Percentiles rank a stretch among this genome's conserved stretches.
These are phyloP conservation scores for Sporothrix variecibatus DNA, from an alignment of 2,329 filamentous ascomycete genomes.

Conservation along the genomic window DNA sequence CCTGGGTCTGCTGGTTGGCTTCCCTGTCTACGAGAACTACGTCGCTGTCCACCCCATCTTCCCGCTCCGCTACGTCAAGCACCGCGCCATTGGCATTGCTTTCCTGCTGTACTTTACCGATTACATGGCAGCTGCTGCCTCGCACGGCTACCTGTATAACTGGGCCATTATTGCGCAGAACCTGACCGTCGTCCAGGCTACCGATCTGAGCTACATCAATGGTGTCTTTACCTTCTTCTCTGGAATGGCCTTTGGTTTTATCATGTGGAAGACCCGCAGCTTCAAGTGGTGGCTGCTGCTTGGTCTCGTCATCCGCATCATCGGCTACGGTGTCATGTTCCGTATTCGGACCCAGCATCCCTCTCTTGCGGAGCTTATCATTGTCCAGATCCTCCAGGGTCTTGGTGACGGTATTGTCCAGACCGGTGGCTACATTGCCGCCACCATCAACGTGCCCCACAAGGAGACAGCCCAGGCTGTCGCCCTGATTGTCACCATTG, in stretches of 20 bases:
- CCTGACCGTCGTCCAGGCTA: slow-evolving; percentile 22
- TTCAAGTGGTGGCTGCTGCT: slow-evolving; percentile 28
- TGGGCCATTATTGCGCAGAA: slow-evolving; percentile 25
- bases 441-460: slow-evolving; percentile 27
- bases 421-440: slow-evolving; percentile 26
- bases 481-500: slow-evolving; percentile 24
- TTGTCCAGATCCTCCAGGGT: slow-evolving; percentile 26
- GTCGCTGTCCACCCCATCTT: slow-evolving; percentile 49
- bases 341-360: slow-evolving; percentile 20
- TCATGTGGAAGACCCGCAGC: slow-evolving; percentile 24
- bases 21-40: slow-evolving; percentile 51
- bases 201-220: slow-evolving; percentile 25
- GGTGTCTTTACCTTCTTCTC: slow-evolving; percentile 26
- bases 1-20: slow-evolving; percentile 41
- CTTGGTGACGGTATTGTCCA: slow-evolving; percentile 25
- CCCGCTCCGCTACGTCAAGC: slow-evolving; percentile 48
- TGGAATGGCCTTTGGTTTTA: slow-evolving; percentile 25
- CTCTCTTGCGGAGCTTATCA: slow-evolving; percentile 22
- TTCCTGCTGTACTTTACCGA: slow-evolving; percentile 41
- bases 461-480: slow-evolving; percentile 26
- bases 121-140: slow-evolving; percentile 24
- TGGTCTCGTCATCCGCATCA: slow-evolving; percentile 25
- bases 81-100: slow-evolving; percentile 45
- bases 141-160: slow-evolving; percentile 27
- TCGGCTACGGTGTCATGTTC: slow-evolving; percentile 29